phyloP scores from a whole-genome alignment of 352 stramenopile genomes.

The Phytophthora ohioensis region DNA sequence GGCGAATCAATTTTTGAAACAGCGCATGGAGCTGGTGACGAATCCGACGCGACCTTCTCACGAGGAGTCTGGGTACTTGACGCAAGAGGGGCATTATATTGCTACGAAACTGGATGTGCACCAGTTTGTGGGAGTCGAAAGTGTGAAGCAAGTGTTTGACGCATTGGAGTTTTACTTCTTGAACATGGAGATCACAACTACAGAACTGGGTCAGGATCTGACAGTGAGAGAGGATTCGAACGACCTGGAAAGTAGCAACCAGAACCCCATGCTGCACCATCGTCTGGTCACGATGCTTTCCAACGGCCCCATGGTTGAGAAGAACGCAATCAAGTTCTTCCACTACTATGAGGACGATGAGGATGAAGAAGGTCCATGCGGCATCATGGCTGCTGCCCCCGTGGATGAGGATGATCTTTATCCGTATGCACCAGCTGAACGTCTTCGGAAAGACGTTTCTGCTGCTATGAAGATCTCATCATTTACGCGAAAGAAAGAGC shows the following conservation, averaged over 20 bases:
- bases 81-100: constrained; percentile 42
- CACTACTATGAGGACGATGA: constrained; percentile 23
- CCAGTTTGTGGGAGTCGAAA: constrained; percentile 46
- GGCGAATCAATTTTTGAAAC: constrained; percentile 39
- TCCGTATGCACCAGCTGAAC: constrained; percentile 35
- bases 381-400: constrained; percentile 36
- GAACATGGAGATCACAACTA: constrained; percentile 57
- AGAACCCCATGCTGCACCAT: constrained; percentile 42
- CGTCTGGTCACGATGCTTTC: constrained; percentile 39
- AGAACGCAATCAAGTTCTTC: constrained; percentile 50
- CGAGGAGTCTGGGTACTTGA: constrained; percentile 49
- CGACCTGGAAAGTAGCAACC: constrained; percentile 20
- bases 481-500: constrained; percentile 28
- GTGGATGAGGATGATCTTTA: constrained; percentile 44
- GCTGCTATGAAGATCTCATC: constrained; percentile 37
- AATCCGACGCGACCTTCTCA: constrained; percentile 39
- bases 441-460: constrained; percentile 38
- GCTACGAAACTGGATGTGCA: constrained; percentile 52
- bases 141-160: constrained; percentile 49
- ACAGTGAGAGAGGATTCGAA: constrained; percentile 54
- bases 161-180: constrained; percentile 52
- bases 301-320: constrained; percentile 39
- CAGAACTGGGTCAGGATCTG: constrained; percentile 42
- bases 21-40: constrained; percentile 38
- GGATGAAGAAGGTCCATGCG: constrained; percentile 17